Base-by-base conservation (phyloP, 169 alveolate species). In the Cryptosporidium viatorum region DNA sequence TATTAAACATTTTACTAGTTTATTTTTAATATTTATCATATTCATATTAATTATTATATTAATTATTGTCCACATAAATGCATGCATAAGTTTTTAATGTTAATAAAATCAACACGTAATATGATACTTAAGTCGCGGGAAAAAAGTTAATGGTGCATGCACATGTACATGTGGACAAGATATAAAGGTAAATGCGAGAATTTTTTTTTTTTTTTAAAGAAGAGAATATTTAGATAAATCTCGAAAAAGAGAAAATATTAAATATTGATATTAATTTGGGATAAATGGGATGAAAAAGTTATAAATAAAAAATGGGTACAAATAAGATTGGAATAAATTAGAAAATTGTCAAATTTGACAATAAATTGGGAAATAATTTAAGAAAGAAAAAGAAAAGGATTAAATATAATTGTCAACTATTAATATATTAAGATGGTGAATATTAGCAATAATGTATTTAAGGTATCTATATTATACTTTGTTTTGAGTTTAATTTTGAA, bases 301-400 rank as follows among this genome's bases (percentile, higher is more conserved):
- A 65, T 65, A 65, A 7, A 65, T 65, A 33, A 33, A 65, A 31
- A 33, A 14, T 31, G 23, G 6, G 41, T 18, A 31, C 10, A 21
- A 65, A n/a, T 31, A 31, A n/a, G 26, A 33, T 26, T 31, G 26
- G 50, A 31, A 35, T 29, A 16, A 50, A 33, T 71, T 10, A 39
- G 35, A 35, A 31, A 50, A 14, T 45, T 29, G 85, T 71, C 85
- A 71, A 26, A 48, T 33, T 29, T 71, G 85, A 71, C 85, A 73
- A 41, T 21, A 73, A 23, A 23, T 73, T 48, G n/a, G 55, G 55
- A 48, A 10, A 16, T 48, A 48, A 48, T 14, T 48, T 48, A 48
- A 23, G 14, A n/a, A 52, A 31, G 9, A 23, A 52, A 16, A 52
- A 52, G 4, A 51, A 51, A 16, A 51, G 60, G 29, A 23, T 52